These are phyloP conservation scores for Alternaria atra DNA, from an alignment of 2,329 filamentous ascomycete species.

Conservation along the genomic window DNA sequence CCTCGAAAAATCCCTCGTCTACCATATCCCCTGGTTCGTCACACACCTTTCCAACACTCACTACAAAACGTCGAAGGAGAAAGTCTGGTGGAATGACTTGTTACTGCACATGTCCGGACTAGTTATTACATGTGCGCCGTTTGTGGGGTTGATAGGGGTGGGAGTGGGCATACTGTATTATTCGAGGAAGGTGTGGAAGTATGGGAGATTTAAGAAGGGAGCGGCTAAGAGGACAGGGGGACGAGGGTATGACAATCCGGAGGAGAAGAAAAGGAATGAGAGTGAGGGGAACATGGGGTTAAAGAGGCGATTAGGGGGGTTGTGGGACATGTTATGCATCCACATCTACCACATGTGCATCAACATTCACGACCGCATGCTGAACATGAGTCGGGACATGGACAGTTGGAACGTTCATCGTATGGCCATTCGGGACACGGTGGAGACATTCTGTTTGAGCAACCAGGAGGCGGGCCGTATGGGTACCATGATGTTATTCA, in stretches of 20 bases:
- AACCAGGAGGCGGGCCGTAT: neutral
- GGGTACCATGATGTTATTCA: neutral
- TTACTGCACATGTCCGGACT: constrained; percentile 6
- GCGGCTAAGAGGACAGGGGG: constrained; percentile 3
- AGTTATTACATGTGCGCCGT: constrained; percentile 8
- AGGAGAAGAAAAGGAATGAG: neutral
- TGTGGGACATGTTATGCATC: neutral
- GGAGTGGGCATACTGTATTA: constrained; percentile 11
- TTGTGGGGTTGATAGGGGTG: constrained; percentile 4
- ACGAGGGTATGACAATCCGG: constrained; percentile 15
- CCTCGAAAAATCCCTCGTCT: constrained; percentile 2
- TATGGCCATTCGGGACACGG: neutral
- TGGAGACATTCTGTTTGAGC: neutral
- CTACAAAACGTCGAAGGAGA: neutral
- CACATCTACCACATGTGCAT: neutral
- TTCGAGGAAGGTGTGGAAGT: constrained; percentile 5
- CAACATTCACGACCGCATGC: neutral
- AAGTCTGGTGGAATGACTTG: neutral
- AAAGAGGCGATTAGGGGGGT: neutral
- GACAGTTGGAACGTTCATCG: neutral
- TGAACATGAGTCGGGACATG: neutral
- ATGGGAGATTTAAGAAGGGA: constrained; percentile 9
- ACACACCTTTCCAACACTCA: neutral
- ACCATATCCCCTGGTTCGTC: constrained; percentile 10
- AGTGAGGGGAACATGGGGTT: neutral